A percentile compares a stretch with the other conserved stretches of the same genome.
phyloP scores from a whole-genome alignment of 805 yeast genomes.

The Saccharomycopsis oosterbeekiorum region DNA sequence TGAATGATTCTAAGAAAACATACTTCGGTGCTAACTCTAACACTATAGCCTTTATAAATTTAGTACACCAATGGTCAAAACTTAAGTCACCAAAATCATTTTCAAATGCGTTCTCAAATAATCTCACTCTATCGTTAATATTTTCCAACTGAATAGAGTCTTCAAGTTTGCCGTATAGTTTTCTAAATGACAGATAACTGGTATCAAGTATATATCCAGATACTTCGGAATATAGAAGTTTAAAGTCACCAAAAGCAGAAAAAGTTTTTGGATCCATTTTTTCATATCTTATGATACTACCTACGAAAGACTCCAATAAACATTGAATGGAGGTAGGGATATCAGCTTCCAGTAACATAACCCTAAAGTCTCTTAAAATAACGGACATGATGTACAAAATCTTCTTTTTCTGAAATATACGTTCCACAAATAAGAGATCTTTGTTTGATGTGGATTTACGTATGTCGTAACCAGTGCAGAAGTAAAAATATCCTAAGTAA shows the following conservation, averaged over 20 bases:
- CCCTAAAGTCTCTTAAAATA: conserved; percentile 7
- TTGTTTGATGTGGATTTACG: conserved; percentile 5
- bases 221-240: conserved; percentile 2
- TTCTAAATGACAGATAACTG: background rate
- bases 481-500: conserved; percentile 25
- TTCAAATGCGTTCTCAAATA: background rate
- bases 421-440: conserved; percentile 4
- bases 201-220: background rate
- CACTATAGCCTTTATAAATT: background rate
- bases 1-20: conserved; percentile 4
- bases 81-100: background rate
- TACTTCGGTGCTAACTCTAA: background rate
- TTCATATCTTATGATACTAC: background rate
- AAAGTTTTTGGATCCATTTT: background rate
- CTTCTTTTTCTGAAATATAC: conserved; percentile 5
- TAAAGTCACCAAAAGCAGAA: conserved; percentile 6
- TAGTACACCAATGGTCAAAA: conserved; percentile 8
- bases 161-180: background rate
- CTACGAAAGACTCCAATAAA: conserved; percentile 1
- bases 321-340: background rate
- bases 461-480: conserved; percentile 21
- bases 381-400: conserved; percentile 4
- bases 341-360: background rate
- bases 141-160: background rate
- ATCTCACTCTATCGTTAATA: background rate